Conservation (phyloP, 2,329 filamentous ascomycete genomes). For the Curvularia hawaiiensis region DNA sequence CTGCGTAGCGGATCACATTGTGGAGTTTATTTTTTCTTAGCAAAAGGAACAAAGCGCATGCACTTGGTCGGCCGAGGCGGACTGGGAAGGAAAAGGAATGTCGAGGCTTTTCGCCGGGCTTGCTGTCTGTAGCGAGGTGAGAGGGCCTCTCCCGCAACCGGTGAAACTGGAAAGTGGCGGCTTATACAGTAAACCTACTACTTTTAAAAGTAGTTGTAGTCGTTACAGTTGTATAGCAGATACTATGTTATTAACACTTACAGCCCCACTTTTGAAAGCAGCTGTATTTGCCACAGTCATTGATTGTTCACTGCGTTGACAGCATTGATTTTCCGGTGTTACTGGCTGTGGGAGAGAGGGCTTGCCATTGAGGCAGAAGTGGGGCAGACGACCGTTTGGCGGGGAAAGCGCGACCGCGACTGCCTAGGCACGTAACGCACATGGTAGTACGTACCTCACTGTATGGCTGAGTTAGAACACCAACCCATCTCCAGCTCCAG, state of each 20-base stretch:
- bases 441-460: slow-evolving; percentile 9
- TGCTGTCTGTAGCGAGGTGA: neutral
- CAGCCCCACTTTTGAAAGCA: too few species aligned
- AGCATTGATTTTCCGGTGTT: too few species aligned
- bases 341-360: too few species aligned
- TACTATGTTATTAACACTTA: too few species aligned
- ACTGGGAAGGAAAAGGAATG: neutral
- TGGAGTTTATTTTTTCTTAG: neutral
- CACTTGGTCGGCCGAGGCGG: neutral
- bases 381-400: slow-evolving; percentile 14
- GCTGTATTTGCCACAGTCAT: too few species aligned
- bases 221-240: too few species aligned
- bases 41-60: neutral
- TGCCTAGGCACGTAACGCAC: neutral
- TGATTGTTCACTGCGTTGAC: too few species aligned
- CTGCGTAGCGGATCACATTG: neutral
- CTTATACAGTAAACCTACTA: too few species aligned
- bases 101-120: neutral
- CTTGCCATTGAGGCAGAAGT: slow-evolving; percentile 4
- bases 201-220: too few species aligned
- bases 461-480: neutral
- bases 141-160: too few species aligned
- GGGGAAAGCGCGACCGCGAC: slow-evolving; percentile 29
- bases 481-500: neutral
- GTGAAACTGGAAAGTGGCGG: too few species aligned